A percentile compares a stretch with the other conserved stretches of the same genome.
These are phyloP conservation scores for Sphaerobolus stellatus DNA, from an alignment of 1,284 basidiomycete genomes.

Conservation along the genomic window DNA sequence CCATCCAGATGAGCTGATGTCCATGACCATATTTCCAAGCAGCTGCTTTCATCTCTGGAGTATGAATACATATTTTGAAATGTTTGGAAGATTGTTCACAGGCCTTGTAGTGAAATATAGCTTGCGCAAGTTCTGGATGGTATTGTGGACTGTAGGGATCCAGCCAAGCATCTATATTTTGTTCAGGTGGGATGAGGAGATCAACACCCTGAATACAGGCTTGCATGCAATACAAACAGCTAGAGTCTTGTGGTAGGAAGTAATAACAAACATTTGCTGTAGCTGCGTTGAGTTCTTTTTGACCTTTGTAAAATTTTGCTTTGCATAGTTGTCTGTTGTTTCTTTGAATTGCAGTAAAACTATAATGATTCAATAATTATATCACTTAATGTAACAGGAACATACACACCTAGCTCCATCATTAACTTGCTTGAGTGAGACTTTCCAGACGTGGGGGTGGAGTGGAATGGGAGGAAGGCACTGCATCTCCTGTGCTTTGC, in stretches of 20 bases:
- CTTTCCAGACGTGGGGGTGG: slow-evolving; percentile 30
- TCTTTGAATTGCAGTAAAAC: slow-evolving; percentile 16
- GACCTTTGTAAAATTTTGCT: slow-evolving; percentile 13
- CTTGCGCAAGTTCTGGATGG: slow-evolving; percentile 21
- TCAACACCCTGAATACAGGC: slow-evolving; percentile 22
- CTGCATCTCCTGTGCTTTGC: slow-evolving; percentile 17
- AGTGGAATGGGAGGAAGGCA: slow-evolving; percentile 29
- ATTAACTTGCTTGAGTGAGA: slow-evolving; percentile 28
- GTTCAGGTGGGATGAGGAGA: slow-evolving; percentile 18
- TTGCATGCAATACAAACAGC: slow-evolving; percentile 21
- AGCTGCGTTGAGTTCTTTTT: slow-evolving; percentile 12
- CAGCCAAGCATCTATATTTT: slow-evolving; percentile 26
- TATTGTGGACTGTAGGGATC: slow-evolving; percentile 19
- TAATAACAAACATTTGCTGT: slow-evolving; percentile 13
- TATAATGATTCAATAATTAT: not conserved
- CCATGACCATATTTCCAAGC: slow-evolving; percentile 34
- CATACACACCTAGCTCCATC: slow-evolving; percentile 22
- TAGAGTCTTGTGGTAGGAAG: slow-evolving; percentile 21
- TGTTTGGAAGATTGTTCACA: slow-evolving; percentile 19
- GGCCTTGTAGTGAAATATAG: slow-evolving; percentile 29
- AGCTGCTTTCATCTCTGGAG: slow-evolving; percentile 34
- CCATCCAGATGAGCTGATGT: slow-evolving; percentile 37
- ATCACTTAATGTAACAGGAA: not conserved
- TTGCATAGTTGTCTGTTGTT: slow-evolving; percentile 13
- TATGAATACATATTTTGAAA: slow-evolving; percentile 31